Evolutionary conservation across 2,329 filamentous ascomycete genomes (phyloP).

Genomic region (Monosporascus ibericus): DNA sequence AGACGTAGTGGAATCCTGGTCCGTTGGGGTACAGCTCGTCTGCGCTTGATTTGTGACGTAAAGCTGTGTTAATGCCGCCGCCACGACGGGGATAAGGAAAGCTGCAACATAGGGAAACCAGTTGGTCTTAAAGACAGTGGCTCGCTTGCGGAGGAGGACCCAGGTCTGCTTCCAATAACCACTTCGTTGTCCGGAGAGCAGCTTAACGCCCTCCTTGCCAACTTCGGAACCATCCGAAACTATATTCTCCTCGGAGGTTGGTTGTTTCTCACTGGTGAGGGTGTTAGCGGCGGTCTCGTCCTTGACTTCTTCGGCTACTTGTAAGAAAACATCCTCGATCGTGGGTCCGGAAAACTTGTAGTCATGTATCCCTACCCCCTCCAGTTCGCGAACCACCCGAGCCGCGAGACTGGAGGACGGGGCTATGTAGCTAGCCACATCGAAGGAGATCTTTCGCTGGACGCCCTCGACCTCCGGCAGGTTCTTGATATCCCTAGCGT

Average conservation of each 20-base stretch:
- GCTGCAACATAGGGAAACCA: constrained; percentile 71
- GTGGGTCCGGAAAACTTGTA: constrained; percentile 86
- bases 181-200: constrained; percentile 64
- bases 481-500: constrained; percentile 42
- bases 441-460: constrained; percentile 54
- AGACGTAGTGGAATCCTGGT: constrained; percentile 25
- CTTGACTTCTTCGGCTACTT: constrained; percentile 73
- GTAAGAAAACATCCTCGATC: constrained; percentile 87
- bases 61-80: constrained; percentile 71
- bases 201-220: constrained; percentile 39
- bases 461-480: constrained; percentile 50
- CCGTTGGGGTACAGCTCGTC: constrained; percentile 25
- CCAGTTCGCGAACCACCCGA: constrained; percentile 62
- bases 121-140: constrained; percentile 71
- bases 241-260: constrained; percentile 15
- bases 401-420: constrained; percentile 65
- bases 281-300: constrained; percentile 34
- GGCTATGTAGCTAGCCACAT: constrained; percentile 68
- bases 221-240: constrained; percentile 9
- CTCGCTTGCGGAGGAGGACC: constrained; percentile 72
- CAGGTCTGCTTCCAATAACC: constrained; percentile 63
- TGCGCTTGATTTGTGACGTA: constrained; percentile 50
- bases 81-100: constrained; percentile 70
- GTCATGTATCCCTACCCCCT: constrained; percentile 60
- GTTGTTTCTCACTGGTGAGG: constrained; percentile 16